Evolutionary conservation across 352 stramenopile species (phyloP), one percentile per base, ranked within the genome.

Genomic region (Pythium brachiatum): DNA sequence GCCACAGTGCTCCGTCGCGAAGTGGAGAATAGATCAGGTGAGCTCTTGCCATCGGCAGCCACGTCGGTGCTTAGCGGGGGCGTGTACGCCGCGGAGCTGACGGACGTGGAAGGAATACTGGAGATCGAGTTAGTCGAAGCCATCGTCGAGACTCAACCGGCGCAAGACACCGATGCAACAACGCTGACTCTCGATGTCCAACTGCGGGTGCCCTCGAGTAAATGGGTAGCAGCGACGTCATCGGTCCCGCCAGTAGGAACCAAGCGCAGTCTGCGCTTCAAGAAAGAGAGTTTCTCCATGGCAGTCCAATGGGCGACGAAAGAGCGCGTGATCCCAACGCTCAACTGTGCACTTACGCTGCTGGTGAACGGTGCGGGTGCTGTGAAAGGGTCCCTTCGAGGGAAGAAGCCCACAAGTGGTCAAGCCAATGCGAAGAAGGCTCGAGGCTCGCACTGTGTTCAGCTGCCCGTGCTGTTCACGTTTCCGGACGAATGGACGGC

Each of bases 301-400:
- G 31, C 41, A 4, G 3, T 70, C 0, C 52, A 59, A 23, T 70
- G 64, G 64, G 50, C 64, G 9, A 50, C 32, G 12, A 70, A 70
- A 31, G 64, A 70, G 36, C 57, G 64, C 8, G 23, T 38, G 18
- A 59, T 70, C 11, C 64, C 64, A 3, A 46, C 27, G 1, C 20
- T 70, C 23, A 12, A 9, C n/a, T 70, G 50, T 15, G 25, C 18
- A 27, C 29, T 70, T 8, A 47, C 31, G 9, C 27, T 21, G 7
- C 48, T 18, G 50, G 2, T 11, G 32, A 41, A 23, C 1, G 36
- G 2, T 16, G 20, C 31, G 11, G 16, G 18, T 26, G 15, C 18
- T 11, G 13, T 7, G 8, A 53, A 57, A 7, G 25, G 27, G 11
- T 23, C 41, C 2, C 20, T 11, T 48, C 20, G 41, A 25, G 34